phyloP scores from a whole-genome alignment of 73 alveolate genomes.

The Uronychia setigera region DNA sequence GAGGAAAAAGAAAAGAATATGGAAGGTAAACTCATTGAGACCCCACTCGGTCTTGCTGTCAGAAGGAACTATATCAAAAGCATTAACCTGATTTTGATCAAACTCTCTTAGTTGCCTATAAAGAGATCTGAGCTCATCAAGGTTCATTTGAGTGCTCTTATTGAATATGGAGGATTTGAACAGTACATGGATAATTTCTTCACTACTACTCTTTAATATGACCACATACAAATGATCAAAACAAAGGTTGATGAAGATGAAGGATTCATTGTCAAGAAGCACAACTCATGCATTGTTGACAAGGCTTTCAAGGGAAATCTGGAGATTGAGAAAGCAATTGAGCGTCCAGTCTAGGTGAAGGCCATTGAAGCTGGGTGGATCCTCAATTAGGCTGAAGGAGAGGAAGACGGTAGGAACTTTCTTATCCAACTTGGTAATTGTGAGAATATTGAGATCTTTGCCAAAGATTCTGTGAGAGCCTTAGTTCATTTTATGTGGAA shows the following conservation, averaged over 20 bases:
- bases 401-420: not conserved
- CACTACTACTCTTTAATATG: not conserved
- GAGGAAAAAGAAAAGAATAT: not conserved
- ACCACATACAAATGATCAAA: too few relatives aligned
- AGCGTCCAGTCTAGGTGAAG: not conserved
- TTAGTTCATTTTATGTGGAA: conserved; percentile 47
- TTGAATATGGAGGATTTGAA: not conserved
- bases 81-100: not conserved
- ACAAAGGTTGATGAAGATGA: not conserved
- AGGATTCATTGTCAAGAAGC: not conserved
- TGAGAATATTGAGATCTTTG: conserved; percentile 2
- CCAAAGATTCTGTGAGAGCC: conserved; percentile 26
- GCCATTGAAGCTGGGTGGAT: conserved; percentile 1
- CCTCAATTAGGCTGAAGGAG: too few relatives aligned
- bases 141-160: too few relatives aligned
- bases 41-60: not conserved
- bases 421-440: not conserved
- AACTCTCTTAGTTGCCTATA: not conserved
- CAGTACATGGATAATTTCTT: not conserved
- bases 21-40: not conserved
- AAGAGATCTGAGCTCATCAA: not conserved
- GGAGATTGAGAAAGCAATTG: not conserved
- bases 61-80: not conserved
- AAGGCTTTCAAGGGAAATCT: not conserved
- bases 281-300: not conserved